phyloP scores from a whole-genome alignment of 1,284 basidiomycete species.

The Gymnopus androsaceus region DNA sequence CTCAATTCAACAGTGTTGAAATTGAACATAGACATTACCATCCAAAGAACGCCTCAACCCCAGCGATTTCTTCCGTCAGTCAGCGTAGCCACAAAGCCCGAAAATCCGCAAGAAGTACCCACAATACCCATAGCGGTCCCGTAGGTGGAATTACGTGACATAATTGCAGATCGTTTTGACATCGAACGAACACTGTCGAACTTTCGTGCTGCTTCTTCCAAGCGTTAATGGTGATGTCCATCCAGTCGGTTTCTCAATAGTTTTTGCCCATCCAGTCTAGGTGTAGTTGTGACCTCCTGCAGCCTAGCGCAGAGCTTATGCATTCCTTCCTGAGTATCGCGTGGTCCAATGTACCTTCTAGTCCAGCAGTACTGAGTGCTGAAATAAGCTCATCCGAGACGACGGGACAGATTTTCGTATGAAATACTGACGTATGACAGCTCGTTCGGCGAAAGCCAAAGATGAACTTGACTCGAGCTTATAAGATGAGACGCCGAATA shows the following conservation, averaged over 20 bases:
- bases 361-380: background rate
- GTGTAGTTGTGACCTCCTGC: background rate
- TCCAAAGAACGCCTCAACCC: background rate
- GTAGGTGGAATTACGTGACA: background rate
- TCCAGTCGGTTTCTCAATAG: background rate
- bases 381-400: background rate
- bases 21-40: background rate
- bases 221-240: background rate
- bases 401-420: background rate
- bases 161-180: slow-evolving; percentile 25
- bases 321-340: no score
- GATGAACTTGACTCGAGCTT: background rate
- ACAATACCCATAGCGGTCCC: background rate
- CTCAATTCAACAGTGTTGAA: background rate
- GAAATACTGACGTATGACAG: slow-evolving; percentile 4
- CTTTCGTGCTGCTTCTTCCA: background rate
- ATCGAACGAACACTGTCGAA: slow-evolving; percentile 17
- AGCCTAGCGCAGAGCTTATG: background rate
- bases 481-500: slow-evolving; percentile 2
- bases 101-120: no score
- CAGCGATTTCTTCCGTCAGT: slow-evolving; percentile 9
- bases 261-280: background rate
- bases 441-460: background rate
- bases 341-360: background rate
- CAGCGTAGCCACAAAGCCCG: no score